Evolutionary conservation across 2,329 filamentous ascomycete species (phyloP).

Genomic region (Aspergillus sp.): DNA sequence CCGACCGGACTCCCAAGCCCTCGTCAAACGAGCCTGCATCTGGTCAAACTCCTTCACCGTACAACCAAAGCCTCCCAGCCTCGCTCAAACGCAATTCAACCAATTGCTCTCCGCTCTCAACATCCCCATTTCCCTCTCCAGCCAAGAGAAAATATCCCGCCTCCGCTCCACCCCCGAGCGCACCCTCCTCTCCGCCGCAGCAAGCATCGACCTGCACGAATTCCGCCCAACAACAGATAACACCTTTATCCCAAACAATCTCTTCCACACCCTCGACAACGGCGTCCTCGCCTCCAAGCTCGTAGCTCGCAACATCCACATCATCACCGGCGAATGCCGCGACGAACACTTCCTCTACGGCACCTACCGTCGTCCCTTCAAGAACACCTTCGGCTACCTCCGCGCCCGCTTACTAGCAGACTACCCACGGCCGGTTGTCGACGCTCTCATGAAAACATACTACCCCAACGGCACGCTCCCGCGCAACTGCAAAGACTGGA

Average conservation of each 20-base stretch:
- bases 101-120: slow-evolving; percentile 47
- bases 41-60: slow-evolving; percentile 54
- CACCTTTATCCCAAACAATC: slow-evolving; percentile 45
- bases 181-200: slow-evolving; percentile 44
- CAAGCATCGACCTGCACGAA: slow-evolving; percentile 49
- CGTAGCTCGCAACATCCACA: slow-evolving; percentile 45
- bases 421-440: slow-evolving; percentile 48
- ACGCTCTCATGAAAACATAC: slow-evolving; percentile 46
- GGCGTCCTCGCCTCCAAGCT: slow-evolving; percentile 50
- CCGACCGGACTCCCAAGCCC: slow-evolving; percentile 44
- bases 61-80: slow-evolving; percentile 50
- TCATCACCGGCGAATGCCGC: slow-evolving; percentile 56
- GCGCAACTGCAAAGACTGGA: slow-evolving; percentile 44
- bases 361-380: slow-evolving; percentile 48
- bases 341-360: slow-evolving; percentile 56
- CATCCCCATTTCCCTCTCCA: slow-evolving; percentile 43
- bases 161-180: slow-evolving; percentile 43
- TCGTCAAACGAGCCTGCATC: slow-evolving; percentile 56
- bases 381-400: slow-evolving; percentile 43
- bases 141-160: slow-evolving; percentile 46
- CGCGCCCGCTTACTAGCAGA: slow-evolving; percentile 52
- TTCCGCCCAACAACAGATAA: slow-evolving; percentile 56
- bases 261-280: slow-evolving; percentile 49
- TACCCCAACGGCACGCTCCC: slow-evolving; percentile 45
- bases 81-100: slow-evolving; percentile 54